phyloP scores from a whole-genome alignment of 371 early-diverging fungal species.

The Mortierella sp. region DNA sequence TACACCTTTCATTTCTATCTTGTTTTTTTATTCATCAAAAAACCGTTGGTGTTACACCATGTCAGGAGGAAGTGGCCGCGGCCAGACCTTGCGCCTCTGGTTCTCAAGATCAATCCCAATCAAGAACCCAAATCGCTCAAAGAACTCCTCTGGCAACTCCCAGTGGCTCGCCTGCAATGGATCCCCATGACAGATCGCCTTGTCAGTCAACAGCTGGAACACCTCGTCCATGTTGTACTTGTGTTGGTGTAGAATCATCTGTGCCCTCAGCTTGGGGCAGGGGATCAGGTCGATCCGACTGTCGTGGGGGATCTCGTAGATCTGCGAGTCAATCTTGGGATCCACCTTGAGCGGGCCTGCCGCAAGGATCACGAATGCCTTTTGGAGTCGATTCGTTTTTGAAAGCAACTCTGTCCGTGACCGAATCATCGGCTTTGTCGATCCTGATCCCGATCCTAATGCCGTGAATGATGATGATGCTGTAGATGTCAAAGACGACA shows the following conservation, averaged over 20 bases:
- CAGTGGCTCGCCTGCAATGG: slow-evolving; percentile 65
- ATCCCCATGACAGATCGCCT: slow-evolving; percentile 65
- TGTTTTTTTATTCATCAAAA: not conserved
- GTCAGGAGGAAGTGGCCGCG: slow-evolving; percentile 7
- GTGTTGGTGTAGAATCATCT: slow-evolving; percentile 71
- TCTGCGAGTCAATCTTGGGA: slow-evolving; percentile 44
- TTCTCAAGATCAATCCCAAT: slow-evolving; percentile 34
- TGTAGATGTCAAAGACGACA: not conserved
- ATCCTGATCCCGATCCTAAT: not conserved
- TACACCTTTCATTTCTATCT: not conserved
- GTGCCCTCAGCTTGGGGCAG: slow-evolving; percentile 66
- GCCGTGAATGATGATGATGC: not conserved
- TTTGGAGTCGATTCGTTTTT: slow-evolving; percentile 16
- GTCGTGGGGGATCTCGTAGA: slow-evolving; percentile 66
- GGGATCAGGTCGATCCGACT: slow-evolving; percentile 68
- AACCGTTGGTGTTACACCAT: not conserved
- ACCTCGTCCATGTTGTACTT: slow-evolving; percentile 66
- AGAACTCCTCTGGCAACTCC: slow-evolving; percentile 67
- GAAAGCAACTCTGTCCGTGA: slow-evolving; percentile 1
- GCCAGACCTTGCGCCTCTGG: slow-evolving; percentile 30
- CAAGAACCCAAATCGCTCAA: slow-evolving; percentile 66
- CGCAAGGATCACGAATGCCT: slow-evolving; percentile 16
- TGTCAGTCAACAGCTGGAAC: slow-evolving; percentile 60
- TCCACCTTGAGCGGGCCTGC: slow-evolving; percentile 14
- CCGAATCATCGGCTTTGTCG: not conserved